phyloP scores from a whole-genome alignment of 140 eudicot genomes.

The Cichorium intybus region DNA sequence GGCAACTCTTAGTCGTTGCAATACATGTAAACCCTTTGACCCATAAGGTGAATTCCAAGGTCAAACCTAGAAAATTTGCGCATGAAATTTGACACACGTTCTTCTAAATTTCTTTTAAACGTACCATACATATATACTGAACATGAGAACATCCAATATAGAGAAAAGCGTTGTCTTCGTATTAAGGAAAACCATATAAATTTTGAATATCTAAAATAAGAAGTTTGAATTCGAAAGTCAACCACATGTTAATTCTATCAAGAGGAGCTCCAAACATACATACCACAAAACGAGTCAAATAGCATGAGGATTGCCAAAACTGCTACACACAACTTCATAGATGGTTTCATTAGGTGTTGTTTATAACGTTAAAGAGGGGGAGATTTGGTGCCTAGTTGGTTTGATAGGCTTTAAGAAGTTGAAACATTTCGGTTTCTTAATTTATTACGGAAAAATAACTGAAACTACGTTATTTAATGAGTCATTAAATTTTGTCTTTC shows the following conservation, averaged over 20 bases:
- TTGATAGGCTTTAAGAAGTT: neutral
- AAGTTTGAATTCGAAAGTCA: constrained; percentile 1
- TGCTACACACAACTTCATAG: constrained; percentile 8
- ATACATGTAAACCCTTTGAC: neutral
- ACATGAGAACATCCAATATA: too few species aligned
- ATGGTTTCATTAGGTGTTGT: constrained; percentile 7
- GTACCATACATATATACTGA: too few species aligned
- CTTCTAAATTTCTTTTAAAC: too few species aligned
- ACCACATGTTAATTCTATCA: neutral
- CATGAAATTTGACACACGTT: neutral
- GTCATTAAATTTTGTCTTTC: neutral
- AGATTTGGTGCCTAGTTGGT: neutral
- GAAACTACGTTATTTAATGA: constrained; percentile 22
- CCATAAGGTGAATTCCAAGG: neutral
- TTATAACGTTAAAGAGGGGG: neutral
- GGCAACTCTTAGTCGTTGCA: neutral
- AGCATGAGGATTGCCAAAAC: constrained; percentile 16
- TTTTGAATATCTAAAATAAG: neutral
- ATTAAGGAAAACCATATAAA: neutral
- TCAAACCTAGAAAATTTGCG: neutral
- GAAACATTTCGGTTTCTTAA: constrained; percentile 9
- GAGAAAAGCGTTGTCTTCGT: neutral
- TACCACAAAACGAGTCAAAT: constrained; percentile 16
- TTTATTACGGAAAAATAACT: neutral
- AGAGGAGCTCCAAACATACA: constrained; percentile 12